Evolutionary conservation across 257 asterid genomes (phyloP).

Genomic region (Salvia rosmarinus): DNA sequence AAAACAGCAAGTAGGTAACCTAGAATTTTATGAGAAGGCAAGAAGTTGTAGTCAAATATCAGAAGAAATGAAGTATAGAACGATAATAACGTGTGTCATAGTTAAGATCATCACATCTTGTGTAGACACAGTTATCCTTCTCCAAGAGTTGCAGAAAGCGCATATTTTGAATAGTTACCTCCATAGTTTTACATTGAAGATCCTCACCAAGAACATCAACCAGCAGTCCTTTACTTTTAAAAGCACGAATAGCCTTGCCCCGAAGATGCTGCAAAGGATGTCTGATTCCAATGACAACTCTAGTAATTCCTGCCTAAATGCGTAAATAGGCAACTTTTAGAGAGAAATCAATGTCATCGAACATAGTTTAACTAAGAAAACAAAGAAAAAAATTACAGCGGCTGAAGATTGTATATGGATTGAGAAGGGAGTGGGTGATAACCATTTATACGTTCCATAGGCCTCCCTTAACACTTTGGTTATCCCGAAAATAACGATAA

Average conservation of each 20-base stretch:
- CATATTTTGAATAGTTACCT: constrained; percentile 51
- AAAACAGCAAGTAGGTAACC: constrained; percentile 24
- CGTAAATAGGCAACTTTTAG: constrained; percentile 29
- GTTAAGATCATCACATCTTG: constrained; percentile 20
- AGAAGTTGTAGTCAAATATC: constrained; percentile 24
- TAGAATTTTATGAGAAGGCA: constrained; percentile 8
- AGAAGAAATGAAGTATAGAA: too few species aligned
- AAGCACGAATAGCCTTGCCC: constrained; percentile 80
- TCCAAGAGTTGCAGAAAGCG: constrained; percentile 1
- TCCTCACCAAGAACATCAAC: constrained; percentile 96
- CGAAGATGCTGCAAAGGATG: constrained; percentile 93
- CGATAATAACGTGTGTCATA: not conserved
- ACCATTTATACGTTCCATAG: not conserved
- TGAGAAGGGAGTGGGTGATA: not conserved
- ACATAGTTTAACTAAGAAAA: not conserved
- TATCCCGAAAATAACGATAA: not conserved
- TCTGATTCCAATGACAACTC: constrained; percentile 93
- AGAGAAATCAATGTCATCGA: constrained; percentile 4
- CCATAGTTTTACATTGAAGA: constrained; percentile 64
- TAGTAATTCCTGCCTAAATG: constrained; percentile 80
- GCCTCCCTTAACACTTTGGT: not conserved
- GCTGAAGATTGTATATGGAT: not conserved
- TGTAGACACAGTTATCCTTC: not conserved
- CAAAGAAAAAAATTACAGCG: not conserved
- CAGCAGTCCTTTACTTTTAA: constrained; percentile 76